Evolutionary conservation across 139 green algal genomes (phyloP).

Genomic region (Desmodesmus armatus): DNA sequence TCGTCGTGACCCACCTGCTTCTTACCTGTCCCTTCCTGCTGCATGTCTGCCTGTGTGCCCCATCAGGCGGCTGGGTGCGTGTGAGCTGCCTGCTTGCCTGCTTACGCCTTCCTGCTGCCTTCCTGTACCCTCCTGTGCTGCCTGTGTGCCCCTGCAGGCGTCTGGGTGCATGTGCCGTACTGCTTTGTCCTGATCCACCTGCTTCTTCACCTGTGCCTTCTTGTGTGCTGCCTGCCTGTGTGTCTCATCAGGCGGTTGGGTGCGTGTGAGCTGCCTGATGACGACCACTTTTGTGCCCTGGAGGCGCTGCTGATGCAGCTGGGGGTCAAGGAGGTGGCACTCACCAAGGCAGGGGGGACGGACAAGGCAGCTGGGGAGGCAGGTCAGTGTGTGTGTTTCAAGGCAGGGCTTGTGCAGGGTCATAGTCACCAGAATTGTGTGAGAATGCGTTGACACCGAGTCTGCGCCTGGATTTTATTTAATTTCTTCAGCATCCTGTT

Average conservation of each 20-base stretch:
- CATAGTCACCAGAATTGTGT: too few relatives aligned
- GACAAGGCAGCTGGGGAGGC: constrained; percentile 4
- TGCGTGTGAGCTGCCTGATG: constrained; percentile 87
- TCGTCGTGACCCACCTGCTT: not conserved
- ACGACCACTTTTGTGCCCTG: constrained; percentile 83
- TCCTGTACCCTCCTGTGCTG: too few relatives aligned
- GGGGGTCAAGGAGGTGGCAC: constrained; percentile 79
- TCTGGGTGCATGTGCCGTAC: too few relatives aligned
- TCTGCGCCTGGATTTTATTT: too few relatives aligned
- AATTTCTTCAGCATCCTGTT: too few relatives aligned
- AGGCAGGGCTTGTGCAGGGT: too few relatives aligned
- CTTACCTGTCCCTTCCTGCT: not conserved
- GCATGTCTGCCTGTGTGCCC: not conserved
- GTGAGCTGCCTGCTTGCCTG: not conserved
- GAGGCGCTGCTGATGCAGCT: constrained; percentile 89
- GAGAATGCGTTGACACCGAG: too few relatives aligned
- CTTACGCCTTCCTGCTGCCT: not conserved
- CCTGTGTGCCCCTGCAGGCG: not conserved
- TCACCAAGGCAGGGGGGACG: constrained; percentile 19
- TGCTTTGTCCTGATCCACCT: not conserved
- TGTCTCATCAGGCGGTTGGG: constrained; percentile 65
- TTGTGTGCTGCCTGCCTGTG: not conserved
- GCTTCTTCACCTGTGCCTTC: not conserved
- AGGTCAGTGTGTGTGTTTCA: not conserved
- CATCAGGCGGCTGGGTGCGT: constrained; percentile 72